Evolutionary conservation across 2,329 filamentous ascomycete species (phyloP).

Genomic region (Shiraia sp.): DNA sequence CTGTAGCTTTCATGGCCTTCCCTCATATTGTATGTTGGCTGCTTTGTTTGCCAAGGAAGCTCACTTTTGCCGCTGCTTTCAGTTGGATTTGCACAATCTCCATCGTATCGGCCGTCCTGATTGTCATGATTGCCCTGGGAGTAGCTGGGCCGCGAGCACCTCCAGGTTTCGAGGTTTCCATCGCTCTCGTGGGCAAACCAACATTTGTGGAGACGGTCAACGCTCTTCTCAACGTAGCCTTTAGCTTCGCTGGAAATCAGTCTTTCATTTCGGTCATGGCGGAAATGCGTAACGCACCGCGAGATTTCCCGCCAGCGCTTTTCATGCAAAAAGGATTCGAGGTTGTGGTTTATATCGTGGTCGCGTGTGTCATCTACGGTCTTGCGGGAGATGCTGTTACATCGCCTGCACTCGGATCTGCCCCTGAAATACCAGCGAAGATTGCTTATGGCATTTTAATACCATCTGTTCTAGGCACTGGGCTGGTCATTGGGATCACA

Average conservation of each 20-base stretch:
- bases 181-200: constrained; percentile 29
- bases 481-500: constrained; percentile 70
- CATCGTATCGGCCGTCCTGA: constrained; percentile 65
- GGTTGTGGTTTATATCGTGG: constrained; percentile 65
- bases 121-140: constrained; percentile 70
- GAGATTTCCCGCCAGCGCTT: constrained; percentile 65
- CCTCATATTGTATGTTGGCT: constrained; percentile 64
- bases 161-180: constrained; percentile 28
- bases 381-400: constrained; percentile 64
- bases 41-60: constrained; percentile 63
- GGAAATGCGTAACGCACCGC: constrained; percentile 62
- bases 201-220: constrained; percentile 33
- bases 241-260: constrained; percentile 68
- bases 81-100: constrained; percentile 59
- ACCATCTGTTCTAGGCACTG: constrained; percentile 71
- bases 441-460: constrained; percentile 69
- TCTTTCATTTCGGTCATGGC: constrained; percentile 70
- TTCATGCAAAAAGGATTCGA: constrained; percentile 58
- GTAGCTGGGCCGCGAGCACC: constrained; percentile 49
- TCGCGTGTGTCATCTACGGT: constrained; percentile 70
- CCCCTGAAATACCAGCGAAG: constrained; percentile 60
- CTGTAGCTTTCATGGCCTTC: constrained; percentile 65
- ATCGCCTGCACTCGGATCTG: constrained; percentile 68
- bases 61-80: constrained; percentile 65
- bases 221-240: constrained; percentile 62